Conservation (phyloP, 495 filamentous ascomycete genomes). For the Annulohypoxylon moriforme region DNA sequence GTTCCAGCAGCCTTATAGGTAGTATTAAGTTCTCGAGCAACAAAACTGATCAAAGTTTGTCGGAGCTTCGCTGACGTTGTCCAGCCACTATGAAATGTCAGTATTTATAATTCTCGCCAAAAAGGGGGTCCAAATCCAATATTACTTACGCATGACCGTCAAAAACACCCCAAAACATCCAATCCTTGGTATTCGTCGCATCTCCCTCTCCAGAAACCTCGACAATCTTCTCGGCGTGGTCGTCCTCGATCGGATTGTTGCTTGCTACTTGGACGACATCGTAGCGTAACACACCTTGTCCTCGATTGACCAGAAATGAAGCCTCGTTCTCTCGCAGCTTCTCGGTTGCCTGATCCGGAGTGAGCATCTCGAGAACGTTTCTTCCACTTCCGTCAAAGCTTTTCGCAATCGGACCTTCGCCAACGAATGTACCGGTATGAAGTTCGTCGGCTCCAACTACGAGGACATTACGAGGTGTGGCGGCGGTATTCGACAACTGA, state of each 20-base stretch:
- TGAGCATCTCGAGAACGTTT: slow-evolving; percentile 92
- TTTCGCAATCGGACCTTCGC: slow-evolving; percentile 86
- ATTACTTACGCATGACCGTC: slow-evolving; percentile 88
- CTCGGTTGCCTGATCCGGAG: slow-evolving; percentile 91
- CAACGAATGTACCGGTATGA: slow-evolving; percentile 82
- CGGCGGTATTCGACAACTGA: slow-evolving; percentile 43
- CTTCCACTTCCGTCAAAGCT: slow-evolving; percentile 81
- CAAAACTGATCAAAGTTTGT: slow-evolving; percentile 88
- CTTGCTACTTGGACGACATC: slow-evolving; percentile 95
- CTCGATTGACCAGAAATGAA: slow-evolving; percentile 89
- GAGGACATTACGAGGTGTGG: slow-evolving; percentile 65
- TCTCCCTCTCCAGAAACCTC: slow-evolving; percentile 70
- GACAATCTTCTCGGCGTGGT: slow-evolving; percentile 96
- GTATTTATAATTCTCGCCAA: slow-evolving; percentile 16
- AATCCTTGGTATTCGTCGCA: slow-evolving; percentile 72
- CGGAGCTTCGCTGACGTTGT: slow-evolving; percentile 97
- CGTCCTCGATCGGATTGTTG: slow-evolving; percentile 98
- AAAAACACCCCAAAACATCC: slow-evolving; percentile 99
- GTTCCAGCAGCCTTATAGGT: slow-evolving; percentile 83
- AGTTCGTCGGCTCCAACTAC: slow-evolving; percentile 86
- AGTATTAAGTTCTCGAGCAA: slow-evolving; percentile 91
- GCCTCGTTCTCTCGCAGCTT: slow-evolving; percentile 90
- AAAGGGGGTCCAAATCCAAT: background rate
- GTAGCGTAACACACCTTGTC: slow-evolving; percentile 91
- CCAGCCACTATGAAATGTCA: slow-evolving; percentile 78